Base-by-base conservation (phyloP, 140 eudicot genomes). In the Erigeron philadelphicus region DNA sequence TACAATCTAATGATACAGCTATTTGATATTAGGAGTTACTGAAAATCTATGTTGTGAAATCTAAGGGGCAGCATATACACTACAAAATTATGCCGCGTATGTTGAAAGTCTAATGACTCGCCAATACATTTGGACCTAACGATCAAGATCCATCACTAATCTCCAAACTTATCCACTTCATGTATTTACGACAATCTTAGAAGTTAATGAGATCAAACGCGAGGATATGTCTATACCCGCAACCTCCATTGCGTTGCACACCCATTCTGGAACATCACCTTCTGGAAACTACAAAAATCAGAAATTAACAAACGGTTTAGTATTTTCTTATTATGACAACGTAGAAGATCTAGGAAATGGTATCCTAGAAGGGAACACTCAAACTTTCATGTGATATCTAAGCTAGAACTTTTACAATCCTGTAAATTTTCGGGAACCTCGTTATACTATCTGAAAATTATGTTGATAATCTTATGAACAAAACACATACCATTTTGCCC, bases 181-280 rank as follows among this genome's bases (percentile, higher is more conserved):
- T 6, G 81, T 35, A 42, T 76, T n/a, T 64, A 61, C 5, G 3
- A 25, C 18, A 45, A 5, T 58, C 50, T 64, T 64, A 5, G 77
- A 64, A 72, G 15, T 49, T 9, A 65, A 64, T 12, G 84, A 76
- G 55, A 75, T 60, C 35, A 75, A 87, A 78, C 97, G 88, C 17
- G 92, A 82, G 17, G 98, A 85, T 46, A 92, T 86, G 82, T 92
- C 96, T 25, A 88, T 83, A 31, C 95, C 98, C 2, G 98, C 95
- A 74, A 88, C 98, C 87, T 88, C 96, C 98, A 92, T 92, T 25
- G 98, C 98, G 63, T 92, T 83, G 90, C 90, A 83, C 12, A 92
- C 98, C 98, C 98, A 92, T 80, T 86, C 86, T 0, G 98, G 98
- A 25, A 92, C 85, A 80, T 92, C 88, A 8, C 96, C 95, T 68